Evolutionary conservation across 257 asterid genomes (phyloP), one percentile per base, ranked within the genome.

Genomic region (Petunia secreta): DNA sequence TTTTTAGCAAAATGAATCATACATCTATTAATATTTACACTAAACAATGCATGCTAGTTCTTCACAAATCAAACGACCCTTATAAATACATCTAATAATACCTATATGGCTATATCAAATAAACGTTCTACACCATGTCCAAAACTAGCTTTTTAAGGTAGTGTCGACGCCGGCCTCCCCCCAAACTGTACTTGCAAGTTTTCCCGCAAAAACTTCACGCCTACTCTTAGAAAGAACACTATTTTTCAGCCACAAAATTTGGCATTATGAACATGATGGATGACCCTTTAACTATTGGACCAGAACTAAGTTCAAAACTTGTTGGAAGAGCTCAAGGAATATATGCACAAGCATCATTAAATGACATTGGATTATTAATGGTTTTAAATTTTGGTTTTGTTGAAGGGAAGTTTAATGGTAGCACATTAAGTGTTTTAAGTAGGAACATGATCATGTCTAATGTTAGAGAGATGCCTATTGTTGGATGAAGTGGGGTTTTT

Each of bases 401-500:
- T 46, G 83, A 58, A 9, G 73, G 83, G 4, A 53, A 80, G 48
- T 80, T 68, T 10, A 58, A 55, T 14, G 83, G 83, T 0, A 82
- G 82, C 57, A 44, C 43, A 39, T 53, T 82, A 2, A 76, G 64
- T 2, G 13, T 82, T 44, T 5, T 44, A 48, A 79, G 80, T 1
- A 77, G 67, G 3, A 82, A 78, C 39, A 14, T 64, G 4, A 55
- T 39, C 36, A 0, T 62, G 8, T 14, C 66, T 44, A 64, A 36
- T 8, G 75, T 77, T 3, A 59, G 80, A n/a, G 82, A 82, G 50
- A 78, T 78, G 82, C 75, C 85, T 10, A 43, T 82, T 3, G 65
- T 78, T 9, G 85, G 82, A 25, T 75, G 82, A 40, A 82, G 74
- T 58, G 75, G 82, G 4, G 39, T 78, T n/a, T 77, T 82, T 66